phyloP scores from a whole-genome alignment of 805 yeast genomes.

The Deakozyma indianensis region DNA sequence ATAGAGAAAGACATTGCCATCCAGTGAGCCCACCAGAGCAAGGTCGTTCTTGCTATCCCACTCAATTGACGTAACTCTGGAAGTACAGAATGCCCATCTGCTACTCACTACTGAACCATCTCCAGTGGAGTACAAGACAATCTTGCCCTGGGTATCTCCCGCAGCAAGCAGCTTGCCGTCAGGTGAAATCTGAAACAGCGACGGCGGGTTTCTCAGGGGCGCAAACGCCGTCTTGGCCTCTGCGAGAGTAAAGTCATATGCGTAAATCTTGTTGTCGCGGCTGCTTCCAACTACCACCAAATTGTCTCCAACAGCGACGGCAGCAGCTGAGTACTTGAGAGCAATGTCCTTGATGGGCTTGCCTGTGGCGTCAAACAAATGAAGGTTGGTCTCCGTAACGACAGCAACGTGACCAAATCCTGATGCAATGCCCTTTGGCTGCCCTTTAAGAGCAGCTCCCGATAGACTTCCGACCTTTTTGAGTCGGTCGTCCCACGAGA shows the following conservation, averaged over 20 bases:
- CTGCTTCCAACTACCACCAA: constrained; percentile 38
- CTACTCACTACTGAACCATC: constrained; percentile 49
- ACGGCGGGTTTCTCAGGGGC: constrained; percentile 45
- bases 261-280: constrained; percentile 29
- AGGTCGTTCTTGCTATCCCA: constrained; percentile 70
- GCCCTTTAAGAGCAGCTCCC: constrained; percentile 25
- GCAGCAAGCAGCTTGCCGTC: constrained; percentile 57
- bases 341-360: constrained; percentile 13
- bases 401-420: constrained; percentile 27
- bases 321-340: constrained; percentile 28
- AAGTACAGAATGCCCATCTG: constrained; percentile 92
- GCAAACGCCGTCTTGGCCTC: constrained; percentile 24
- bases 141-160: constrained; percentile 81
- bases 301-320: constrained; percentile 30
- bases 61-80: constrained; percentile 57
- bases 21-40: constrained; percentile 70
- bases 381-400: constrained; percentile 29
- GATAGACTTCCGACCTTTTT: constrained; percentile 26
- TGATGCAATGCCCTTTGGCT: constrained; percentile 35
- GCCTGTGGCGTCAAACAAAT: constrained; percentile 24
- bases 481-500: constrained; percentile 83
- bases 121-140: constrained; percentile 46
- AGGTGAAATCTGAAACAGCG: constrained; percentile 55
- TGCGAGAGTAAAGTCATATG: constrained; percentile 9
- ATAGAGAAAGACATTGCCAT: constrained; percentile 67